Evolutionary conservation across 2,329 filamentous ascomycete genomes (phyloP), one percentile per base, ranked within the genome.

Genomic region (Colletotrichum scovillei): DNA sequence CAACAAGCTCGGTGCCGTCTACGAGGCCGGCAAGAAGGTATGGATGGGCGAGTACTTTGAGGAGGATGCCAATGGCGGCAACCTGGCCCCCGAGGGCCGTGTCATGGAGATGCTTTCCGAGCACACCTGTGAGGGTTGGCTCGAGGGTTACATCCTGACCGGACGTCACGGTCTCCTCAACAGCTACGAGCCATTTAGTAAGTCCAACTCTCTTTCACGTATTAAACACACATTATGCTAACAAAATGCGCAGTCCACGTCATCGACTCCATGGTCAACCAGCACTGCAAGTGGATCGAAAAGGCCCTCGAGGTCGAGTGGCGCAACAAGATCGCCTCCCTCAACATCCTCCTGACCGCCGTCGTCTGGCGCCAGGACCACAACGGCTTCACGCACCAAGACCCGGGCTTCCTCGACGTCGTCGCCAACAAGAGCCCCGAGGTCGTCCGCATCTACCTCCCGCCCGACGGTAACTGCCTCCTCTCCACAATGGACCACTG

Each of bases 21-120:
- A 95, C 80, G 88, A 92, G 71, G 92, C 89, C 1, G 91, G 91
- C 5, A 93, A 94, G 87, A 95, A 95, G 82, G 92, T 94, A 4
- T 95, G 93, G 93, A 86, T 95, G 85, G 93, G 90, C 6, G 93
- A 94, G 63, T 94, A 93, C 80, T 93, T 95, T 74, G 91, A 93
- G 4, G 93, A 95, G 79, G 93, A 95, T 77, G 82, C 84, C 8
- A 91, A 95, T 78, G 93, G 93, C 11, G 93, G 93, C 74, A 95
- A 95, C 78, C 85, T 95, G 28, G 88, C 91, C 6, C 88, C 85
- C 22, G 86, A 88, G 16, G 93, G 93, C 19, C 88, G 93, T 32
- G 93, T 95, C 46, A 95, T 95, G 92, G 93, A 95, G 81, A 95
- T 95, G 80, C 88, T 95, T n/a, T 93, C 91, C 22, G 93, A 95